These are phyloP conservation scores for Mycena sp. DNA, from an alignment of 1,284 basidiomycete genomes.

Conservation along the genomic window DNA sequence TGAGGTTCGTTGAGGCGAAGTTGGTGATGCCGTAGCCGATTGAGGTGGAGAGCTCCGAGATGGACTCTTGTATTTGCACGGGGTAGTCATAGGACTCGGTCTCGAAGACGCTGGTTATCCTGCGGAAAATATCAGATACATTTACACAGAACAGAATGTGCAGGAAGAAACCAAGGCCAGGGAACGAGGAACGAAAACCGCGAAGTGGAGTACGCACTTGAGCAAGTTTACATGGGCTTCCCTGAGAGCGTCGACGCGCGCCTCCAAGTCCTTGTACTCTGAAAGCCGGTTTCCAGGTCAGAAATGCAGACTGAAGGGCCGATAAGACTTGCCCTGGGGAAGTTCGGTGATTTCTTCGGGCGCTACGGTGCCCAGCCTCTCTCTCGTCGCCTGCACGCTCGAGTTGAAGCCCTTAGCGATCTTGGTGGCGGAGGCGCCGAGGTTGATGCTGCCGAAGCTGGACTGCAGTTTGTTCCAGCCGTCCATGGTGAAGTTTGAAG, in stretches of 20 bases:
- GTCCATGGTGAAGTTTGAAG: slow-evolving; percentile 19
- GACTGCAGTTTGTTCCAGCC: slow-evolving; percentile 26
- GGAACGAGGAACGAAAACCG: slow-evolving; percentile 22
- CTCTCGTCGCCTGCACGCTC: slow-evolving; percentile 89
- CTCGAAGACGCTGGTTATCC: slow-evolving; percentile 88
- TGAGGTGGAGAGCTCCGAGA: slow-evolving; percentile 75
- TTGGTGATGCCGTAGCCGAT: slow-evolving; percentile 84
- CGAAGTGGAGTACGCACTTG: slow-evolving; percentile 60
- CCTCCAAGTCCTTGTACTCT: slow-evolving; percentile 98
- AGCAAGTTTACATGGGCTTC: slow-evolving; percentile 82
- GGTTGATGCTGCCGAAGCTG: slow-evolving; percentile 14
- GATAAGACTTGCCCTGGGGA: slow-evolving; percentile 46
- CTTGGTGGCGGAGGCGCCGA: slow-evolving; percentile 18
- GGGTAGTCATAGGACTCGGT: slow-evolving; percentile 66
- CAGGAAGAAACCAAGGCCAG: too few relatives aligned
- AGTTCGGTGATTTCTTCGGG: slow-evolving; percentile 96
- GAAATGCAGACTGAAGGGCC: background rate
- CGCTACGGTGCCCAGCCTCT: slow-evolving; percentile 89
- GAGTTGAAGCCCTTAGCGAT: slow-evolving; percentile 40
- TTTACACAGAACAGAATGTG: background rate
- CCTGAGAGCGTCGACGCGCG: slow-evolving; percentile 92
- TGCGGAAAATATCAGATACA: slow-evolving; percentile 38
- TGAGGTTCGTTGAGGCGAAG: slow-evolving; percentile 90
- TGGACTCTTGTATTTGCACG: slow-evolving; percentile 76
- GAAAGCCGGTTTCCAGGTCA: slow-evolving; percentile 14